These are phyloP conservation scores for Trifolium repens DNA, from an alignment of 306 rosid species.

Conservation along the genomic window DNA sequence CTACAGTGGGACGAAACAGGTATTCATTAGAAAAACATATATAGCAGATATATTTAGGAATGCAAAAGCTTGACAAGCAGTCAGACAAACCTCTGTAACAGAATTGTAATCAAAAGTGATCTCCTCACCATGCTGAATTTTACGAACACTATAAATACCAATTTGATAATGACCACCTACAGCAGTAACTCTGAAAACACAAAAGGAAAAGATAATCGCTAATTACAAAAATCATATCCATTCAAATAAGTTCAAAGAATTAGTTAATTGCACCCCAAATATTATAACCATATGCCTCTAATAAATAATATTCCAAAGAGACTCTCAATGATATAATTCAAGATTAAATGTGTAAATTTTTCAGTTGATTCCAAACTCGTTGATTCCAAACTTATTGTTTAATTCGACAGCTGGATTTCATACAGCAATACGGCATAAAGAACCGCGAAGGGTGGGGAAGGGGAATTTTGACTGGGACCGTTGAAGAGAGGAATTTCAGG, in stretches of 20 bases:
- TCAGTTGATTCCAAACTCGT: conserved; percentile 28
- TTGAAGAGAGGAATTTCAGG: background rate
- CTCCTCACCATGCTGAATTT: conserved; percentile 88
- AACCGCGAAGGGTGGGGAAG: background rate
- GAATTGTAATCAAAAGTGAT: conserved; percentile 97
- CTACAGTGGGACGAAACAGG: conserved; percentile 51
- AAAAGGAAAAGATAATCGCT: conserved; percentile 19
- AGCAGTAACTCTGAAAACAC: conserved; percentile 82
- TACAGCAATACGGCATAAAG: conserved; percentile 12
- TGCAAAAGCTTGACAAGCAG: conserved; percentile 30
- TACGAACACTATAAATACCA: conserved; percentile 86
- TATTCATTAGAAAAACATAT: conserved; percentile 38
- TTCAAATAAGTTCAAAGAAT: conserved; percentile 4
- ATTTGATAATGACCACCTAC: conserved; percentile 96
- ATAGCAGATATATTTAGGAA: background rate
- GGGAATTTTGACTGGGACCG: background rate
- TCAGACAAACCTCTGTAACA: conserved; percentile 89
- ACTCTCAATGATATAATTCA: conserved; percentile 8
- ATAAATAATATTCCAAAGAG: conserved; percentile 1
- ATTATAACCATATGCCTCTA: conserved; percentile 12
- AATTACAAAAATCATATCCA: background rate
- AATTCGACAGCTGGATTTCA: conserved; percentile 11
- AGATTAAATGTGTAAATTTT: background rate
- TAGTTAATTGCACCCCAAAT: background rate
- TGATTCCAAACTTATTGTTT: conserved; percentile 16